phyloP scores from a whole-genome alignment of 148 eudicot genomes.

The Camellia sinensis region DNA sequence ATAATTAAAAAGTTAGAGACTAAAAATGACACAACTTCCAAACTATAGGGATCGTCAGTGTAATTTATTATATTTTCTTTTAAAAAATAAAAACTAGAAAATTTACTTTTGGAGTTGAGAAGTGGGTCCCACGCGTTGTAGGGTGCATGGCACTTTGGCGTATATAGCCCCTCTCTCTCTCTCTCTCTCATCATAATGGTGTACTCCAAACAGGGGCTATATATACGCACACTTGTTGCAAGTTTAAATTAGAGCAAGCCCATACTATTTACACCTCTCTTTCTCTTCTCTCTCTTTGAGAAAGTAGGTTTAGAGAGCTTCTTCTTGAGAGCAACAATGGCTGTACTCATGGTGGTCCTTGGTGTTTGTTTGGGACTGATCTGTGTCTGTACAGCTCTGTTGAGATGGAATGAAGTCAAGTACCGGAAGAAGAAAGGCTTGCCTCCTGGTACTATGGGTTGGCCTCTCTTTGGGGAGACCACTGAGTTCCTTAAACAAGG shows the following conservation, averaged over 20 bases:
- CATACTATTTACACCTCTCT: conserved; percentile 29
- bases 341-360: conserved; percentile 33
- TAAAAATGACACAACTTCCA: too few species aligned
- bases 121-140: conserved; percentile 16
- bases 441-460: conserved; percentile 99
- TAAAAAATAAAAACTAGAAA: too few species aligned
- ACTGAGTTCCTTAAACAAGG: conserved; percentile 93
- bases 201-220: background rate
- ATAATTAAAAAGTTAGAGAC: too few species aligned
- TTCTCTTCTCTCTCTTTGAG: too few species aligned
- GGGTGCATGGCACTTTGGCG: conserved; percentile 27
- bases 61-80: too few species aligned
- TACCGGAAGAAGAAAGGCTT: conserved; percentile 73
- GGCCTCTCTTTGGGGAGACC: conserved; percentile 97
- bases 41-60: rapidly evolving
- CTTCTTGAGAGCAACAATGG: conserved; percentile 49
- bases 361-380: conserved; percentile 29
- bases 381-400: conserved; percentile 47
- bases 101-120: background rate
- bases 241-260: conserved; percentile 26
- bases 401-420: conserved; percentile 83
- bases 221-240: conserved; percentile 22
- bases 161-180: conserved; percentile 16
- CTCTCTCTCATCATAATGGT: conserved; percentile 14
- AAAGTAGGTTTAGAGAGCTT: conserved; percentile 18